phyloP scores from a whole-genome alignment of 805 yeast species.

The Clavispora carvajalis region DNA sequence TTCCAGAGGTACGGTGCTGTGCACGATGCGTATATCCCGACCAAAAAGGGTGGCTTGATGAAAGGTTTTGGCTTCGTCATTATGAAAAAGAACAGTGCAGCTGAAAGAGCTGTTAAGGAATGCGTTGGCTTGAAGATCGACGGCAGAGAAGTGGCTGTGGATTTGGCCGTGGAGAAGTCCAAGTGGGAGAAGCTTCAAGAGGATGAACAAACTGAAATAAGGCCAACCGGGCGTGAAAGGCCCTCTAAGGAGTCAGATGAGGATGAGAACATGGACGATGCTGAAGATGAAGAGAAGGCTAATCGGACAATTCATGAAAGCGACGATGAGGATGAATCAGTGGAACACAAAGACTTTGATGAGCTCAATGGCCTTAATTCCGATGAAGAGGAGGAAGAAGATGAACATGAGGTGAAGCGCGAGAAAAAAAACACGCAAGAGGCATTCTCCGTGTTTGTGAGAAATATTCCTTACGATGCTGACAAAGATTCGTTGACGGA shows the following conservation, averaged over 20 bases:
- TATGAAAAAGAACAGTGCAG: conserved; percentile 73
- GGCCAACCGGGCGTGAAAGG: conserved; percentile 18
- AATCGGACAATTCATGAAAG: conserved; percentile 32
- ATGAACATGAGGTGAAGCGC: conserved; percentile 15
- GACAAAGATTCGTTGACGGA: conserved; percentile 70
- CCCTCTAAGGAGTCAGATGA: conserved; percentile 38
- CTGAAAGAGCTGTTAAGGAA: conserved; percentile 75
- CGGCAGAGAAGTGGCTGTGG: conserved; percentile 91
- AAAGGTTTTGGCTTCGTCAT: conserved; percentile 93
- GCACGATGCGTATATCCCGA: conserved; percentile 82
- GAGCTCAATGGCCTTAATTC: conserved; percentile 11
- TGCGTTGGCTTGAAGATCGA: conserved; percentile 72
- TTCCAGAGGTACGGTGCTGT: conserved; percentile 83
- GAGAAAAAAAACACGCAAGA: conserved; percentile 57
- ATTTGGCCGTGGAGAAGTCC: conserved; percentile 83
- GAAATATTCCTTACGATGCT: conserved; percentile 94
- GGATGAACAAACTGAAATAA: conserved; percentile 10
- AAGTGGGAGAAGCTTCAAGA: conserved; percentile 65
- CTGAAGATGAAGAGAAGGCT: conserved; percentile 35
- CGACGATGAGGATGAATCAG: conserved; percentile 26
- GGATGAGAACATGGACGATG: conserved; percentile 19
- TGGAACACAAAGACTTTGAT: conserved; percentile 25
- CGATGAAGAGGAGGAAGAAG: conserved; percentile 29
- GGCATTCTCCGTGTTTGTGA: conserved; percentile 70
- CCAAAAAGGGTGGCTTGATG: conserved; percentile 83